phyloP scores from a whole-genome alignment of 176 grass and related monocot species.

The Rhynchospora pubera region DNA sequence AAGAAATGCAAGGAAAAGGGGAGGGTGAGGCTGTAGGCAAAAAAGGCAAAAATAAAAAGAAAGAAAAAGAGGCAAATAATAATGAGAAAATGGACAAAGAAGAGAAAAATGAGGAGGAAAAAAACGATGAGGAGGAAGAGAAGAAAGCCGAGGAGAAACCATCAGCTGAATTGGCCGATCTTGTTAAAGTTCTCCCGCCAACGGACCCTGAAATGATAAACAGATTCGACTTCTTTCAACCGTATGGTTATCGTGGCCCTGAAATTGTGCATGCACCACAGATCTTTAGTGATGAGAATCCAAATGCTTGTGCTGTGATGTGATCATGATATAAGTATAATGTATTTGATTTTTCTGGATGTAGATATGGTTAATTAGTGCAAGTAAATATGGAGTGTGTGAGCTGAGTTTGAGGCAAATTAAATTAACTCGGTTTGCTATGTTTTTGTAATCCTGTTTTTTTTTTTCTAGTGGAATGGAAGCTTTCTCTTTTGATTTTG shows the following conservation, averaged over 20 bases:
- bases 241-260: slow-evolving; percentile 10
- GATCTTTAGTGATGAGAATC: slow-evolving; percentile 99
- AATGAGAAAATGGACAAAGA: slow-evolving; percentile 20
- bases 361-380: slow-evolving; percentile 15
- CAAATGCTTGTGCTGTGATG: slow-evolving; percentile 88
- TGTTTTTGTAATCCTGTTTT: neutral
- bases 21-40: neutral
- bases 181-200: slow-evolving; percentile 25
- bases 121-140: neutral
- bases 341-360: neutral
- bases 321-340: slow-evolving; percentile 29
- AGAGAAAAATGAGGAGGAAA: slow-evolving; percentile 18
- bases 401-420: neutral
- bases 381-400: neutral
- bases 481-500: neutral
- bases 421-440: neutral
- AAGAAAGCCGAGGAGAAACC: slow-evolving; percentile 10
- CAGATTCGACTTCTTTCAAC: slow-evolving; percentile 35
- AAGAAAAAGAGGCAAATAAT: slow-evolving; percentile 6
- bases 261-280: slow-evolving; percentile 55
- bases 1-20: neutral
- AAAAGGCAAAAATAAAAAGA: slow-evolving; percentile 16
- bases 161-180: neutral
- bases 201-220: slow-evolving; percentile 28
- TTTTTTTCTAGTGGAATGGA: neutral